Evolutionary conservation across 768 basidiomycete species (phyloP).

Genomic region (Dictyophora rubrovolvata): DNA sequence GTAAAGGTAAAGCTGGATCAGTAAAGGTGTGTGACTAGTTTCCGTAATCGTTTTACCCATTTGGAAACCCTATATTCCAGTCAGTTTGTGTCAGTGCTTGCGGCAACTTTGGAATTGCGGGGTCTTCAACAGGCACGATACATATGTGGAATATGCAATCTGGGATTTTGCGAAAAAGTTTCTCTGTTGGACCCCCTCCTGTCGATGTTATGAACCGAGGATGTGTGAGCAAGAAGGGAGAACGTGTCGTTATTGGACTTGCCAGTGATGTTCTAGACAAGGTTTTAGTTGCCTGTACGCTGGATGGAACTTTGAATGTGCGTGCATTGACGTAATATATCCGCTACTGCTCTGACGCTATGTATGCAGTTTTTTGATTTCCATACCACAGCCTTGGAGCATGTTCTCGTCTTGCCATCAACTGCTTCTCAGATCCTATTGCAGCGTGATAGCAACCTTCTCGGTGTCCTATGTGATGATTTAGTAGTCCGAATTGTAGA

Average conservation of each 20-base stretch:
- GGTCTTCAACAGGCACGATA: slow-evolving; percentile 71
- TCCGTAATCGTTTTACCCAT: neutral
- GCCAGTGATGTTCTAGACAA: slow-evolving; percentile 81
- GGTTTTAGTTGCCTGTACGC: slow-evolving; percentile 69
- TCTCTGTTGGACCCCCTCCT: slow-evolving; percentile 56
- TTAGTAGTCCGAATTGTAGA: slow-evolving; percentile 78
- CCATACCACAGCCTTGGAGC: slow-evolving; percentile 67
- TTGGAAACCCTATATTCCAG: slow-evolving; percentile 28
- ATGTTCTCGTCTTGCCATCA: slow-evolving; percentile 58
- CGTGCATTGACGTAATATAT: slow-evolving; percentile 20
- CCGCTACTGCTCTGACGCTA: neutral
- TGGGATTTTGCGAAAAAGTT: slow-evolving; percentile 73
- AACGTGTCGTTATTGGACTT: slow-evolving; percentile 67
- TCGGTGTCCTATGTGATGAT: slow-evolving; percentile 82
- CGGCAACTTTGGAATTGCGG: slow-evolving; percentile 88
- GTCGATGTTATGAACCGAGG: slow-evolving; percentile 34
- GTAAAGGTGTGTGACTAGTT: slow-evolving; percentile 48
- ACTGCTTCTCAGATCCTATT: slow-evolving; percentile 59
- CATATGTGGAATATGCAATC: slow-evolving; percentile 97
- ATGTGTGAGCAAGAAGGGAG: slow-evolving; percentile 30
- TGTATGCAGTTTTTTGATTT: slow-evolving; percentile 86
- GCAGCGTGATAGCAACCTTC: slow-evolving; percentile 75
- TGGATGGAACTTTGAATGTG: slow-evolving; percentile 86
- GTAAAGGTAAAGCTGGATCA: slow-evolving; percentile 42
- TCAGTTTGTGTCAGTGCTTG: slow-evolving; percentile 86